These are phyloP conservation scores for Curvularia sp. DNA, from an alignment of 2,329 filamentous ascomycete species.

Conservation along the genomic window DNA sequence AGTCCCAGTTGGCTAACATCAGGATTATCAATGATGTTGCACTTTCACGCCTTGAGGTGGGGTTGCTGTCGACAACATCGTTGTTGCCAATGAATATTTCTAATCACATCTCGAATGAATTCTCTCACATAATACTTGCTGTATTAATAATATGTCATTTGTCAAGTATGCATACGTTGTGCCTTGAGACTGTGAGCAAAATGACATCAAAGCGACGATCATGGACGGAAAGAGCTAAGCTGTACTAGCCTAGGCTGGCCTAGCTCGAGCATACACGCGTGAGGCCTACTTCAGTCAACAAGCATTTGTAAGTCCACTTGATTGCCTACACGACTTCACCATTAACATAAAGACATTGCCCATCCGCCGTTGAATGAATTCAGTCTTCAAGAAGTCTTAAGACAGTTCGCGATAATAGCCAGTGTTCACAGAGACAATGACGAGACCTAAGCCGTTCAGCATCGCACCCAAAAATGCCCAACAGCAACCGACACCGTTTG, in stretches of 20 bases:
- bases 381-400: not conserved
- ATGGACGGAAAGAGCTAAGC: not conserved
- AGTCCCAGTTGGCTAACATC: not conserved
- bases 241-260: not conserved
- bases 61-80: not conserved
- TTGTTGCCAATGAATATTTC: not conserved
- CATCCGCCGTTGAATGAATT: not conserved
- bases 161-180: not conserved
- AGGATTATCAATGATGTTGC: not conserved
- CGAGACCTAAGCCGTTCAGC: constrained; percentile 27
- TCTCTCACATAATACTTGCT: not conserved
- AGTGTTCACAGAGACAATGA: constrained; percentile 19
- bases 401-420: not conserved
- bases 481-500: constrained; percentile 33
- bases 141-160: constrained; percentile 3
- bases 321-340: not conserved
- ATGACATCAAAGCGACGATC: constrained; percentile 12
- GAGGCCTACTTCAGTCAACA: not conserved
- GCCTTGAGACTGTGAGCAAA: not conserved
- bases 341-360: not conserved
- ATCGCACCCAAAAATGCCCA: constrained; percentile 23
- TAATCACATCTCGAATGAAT: not conserved
- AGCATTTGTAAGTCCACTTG: constrained; percentile 14
- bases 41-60: not conserved
- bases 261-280: constrained; percentile 1